Percentiles rank a stretch among this genome's conserved stretches.
These are phyloP conservation scores for Vigna trinervia DNA, from an alignment of 306 rosid species.

Conservation along the genomic window DNA sequence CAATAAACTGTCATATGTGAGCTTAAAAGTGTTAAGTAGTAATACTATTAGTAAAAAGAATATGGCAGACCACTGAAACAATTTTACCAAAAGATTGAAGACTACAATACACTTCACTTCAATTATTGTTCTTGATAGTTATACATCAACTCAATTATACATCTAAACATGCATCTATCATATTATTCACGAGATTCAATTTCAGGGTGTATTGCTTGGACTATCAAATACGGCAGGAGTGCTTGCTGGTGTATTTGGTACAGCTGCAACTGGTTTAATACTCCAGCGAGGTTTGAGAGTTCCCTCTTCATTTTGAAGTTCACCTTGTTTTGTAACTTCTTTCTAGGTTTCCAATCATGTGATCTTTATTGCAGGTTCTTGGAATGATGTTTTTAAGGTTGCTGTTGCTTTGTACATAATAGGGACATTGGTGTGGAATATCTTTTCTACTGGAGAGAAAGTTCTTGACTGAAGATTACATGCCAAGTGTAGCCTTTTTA, in stretches of 20 bases:
- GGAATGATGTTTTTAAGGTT: slow-evolving; percentile 96
- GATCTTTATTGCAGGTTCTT: slow-evolving; percentile 68
- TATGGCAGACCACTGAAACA: not conserved
- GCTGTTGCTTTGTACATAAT: slow-evolving; percentile 75
- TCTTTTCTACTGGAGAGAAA: slow-evolving; percentile 90
- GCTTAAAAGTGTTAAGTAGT: not conserved
- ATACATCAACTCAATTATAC: not conserved
- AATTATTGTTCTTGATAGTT: not conserved
- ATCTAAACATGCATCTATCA: not conserved
- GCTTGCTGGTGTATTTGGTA: slow-evolving; percentile 29
- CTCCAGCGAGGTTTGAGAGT: slow-evolving; percentile 16
- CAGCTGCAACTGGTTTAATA: slow-evolving; percentile 16
- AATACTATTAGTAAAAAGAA: not conserved
- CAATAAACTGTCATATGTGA: slow-evolving; percentile 14
- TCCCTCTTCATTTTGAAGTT: not conserved
- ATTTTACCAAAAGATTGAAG: slow-evolving; percentile 4
- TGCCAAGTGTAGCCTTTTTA: slow-evolving; percentile 32
- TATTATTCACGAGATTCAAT: not conserved
- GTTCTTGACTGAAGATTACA: slow-evolving; percentile 59
- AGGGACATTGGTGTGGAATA: slow-evolving; percentile 86
- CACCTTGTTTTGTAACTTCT: slow-evolving; percentile 36
- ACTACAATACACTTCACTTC: slow-evolving; percentile 9
- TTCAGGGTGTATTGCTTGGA: slow-evolving; percentile 26
- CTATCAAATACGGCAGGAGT: slow-evolving; percentile 18
- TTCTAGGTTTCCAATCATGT: slow-evolving; percentile 47